Base-by-base conservation (phyloP, 2,329 filamentous ascomycete species). In the Alternaria metachromatica region DNA sequence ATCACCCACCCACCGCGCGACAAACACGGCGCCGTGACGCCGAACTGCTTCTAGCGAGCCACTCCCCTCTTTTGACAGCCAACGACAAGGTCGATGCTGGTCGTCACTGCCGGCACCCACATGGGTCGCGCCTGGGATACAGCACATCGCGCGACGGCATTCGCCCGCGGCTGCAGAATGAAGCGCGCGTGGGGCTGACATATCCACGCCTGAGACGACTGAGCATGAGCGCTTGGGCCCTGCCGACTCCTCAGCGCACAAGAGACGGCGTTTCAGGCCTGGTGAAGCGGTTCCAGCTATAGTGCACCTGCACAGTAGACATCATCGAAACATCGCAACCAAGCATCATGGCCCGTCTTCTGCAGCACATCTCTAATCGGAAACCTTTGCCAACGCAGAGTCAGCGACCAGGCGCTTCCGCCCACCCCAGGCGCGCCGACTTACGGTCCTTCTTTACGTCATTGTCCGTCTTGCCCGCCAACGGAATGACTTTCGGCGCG, bases 161-260 rank as follows among this genome's bases (percentile, higher is more conserved):
- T 58, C 41, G 62, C 26, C 48, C 26, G 48, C 41, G 25, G 55
- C 48, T 55, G 50, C 41, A 51, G 49, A 54, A 37, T 46, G 49
- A 59, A 62, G 59, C 37, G 59, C 59, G 55, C 55, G 55, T 57
- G 56, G 60, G 49, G 60, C 56, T 37, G 23, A 61, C 54, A 48
- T 62, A 12, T 43, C 58, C 60, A 48, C n/a, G 49, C 21, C 55
- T 63, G 60, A 63, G 56, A 63, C 60, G 46, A 26, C n/a, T 49
- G 49, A 15, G 20, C 30, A 59, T 26, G 28, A 33, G 12, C 49
- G 60, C 50, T 56, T 59, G 57, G 60, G 55, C 56, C 51, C 44
- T 61, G 33, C 30, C 53, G 33, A 15, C 59, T 11, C 49, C 26
- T 51, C 48, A 50, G 60, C 58, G 44, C 51, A 48, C 23, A 10